Evolutionary conservation across 352 stramenopile genomes (phyloP).

Genomic region (Pythium aphanidermatum): DNA sequence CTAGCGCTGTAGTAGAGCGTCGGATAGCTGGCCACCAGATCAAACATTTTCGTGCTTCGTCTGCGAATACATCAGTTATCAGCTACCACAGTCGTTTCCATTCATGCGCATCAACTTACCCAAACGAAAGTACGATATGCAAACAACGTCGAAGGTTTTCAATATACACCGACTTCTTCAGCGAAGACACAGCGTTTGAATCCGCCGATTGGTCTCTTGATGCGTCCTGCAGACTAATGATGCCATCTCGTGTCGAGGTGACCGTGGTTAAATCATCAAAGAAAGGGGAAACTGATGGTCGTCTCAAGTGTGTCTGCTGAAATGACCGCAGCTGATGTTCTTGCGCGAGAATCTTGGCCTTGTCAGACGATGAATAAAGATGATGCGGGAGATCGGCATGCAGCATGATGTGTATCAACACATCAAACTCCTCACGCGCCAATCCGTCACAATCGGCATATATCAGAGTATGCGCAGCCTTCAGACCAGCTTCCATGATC

Average conservation of each 20-base stretch:
- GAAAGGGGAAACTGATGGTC: slow-evolving; percentile 14
- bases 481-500: slow-evolving; percentile 42
- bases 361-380: slow-evolving; percentile 45
- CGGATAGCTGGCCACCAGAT: slow-evolving; percentile 31
- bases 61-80: slow-evolving; percentile 13
- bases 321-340: slow-evolving; percentile 29
- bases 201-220: not conserved
- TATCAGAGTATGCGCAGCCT: slow-evolving; percentile 40
- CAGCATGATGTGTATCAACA: slow-evolving; percentile 36
- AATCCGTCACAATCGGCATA: slow-evolving; percentile 57
- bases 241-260: slow-evolving; percentile 8
- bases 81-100: too few species aligned
- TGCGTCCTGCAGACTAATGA: not conserved
- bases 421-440: slow-evolving; percentile 19
- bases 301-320: slow-evolving; percentile 11
- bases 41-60: slow-evolving; percentile 23
- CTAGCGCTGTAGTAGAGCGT: slow-evolving; percentile 40
- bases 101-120: slow-evolving; percentile 20
- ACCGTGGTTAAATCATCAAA: slow-evolving; percentile 16
- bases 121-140: slow-evolving; percentile 46
- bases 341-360: slow-evolving; percentile 35
- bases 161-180: slow-evolving; percentile 29
- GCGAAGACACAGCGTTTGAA: not conserved
- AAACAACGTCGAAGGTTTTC: slow-evolving; percentile 51
- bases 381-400: slow-evolving; percentile 36